These are phyloP conservation scores for Tripidium arundinaceum DNA, from an alignment of 202 grass and related monocot genomes.

Conservation along the genomic window DNA sequence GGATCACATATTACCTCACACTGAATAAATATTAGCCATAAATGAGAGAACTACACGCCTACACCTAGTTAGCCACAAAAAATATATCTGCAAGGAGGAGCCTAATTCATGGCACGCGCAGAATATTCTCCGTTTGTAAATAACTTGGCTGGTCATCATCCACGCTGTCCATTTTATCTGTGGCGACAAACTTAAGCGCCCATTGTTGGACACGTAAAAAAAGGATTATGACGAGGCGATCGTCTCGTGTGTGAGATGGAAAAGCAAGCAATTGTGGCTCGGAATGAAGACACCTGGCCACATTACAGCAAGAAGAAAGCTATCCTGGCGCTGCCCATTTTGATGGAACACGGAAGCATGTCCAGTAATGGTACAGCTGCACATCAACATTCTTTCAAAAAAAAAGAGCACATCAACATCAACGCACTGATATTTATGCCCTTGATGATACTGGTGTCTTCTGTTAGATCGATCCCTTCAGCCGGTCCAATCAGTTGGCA, in stretches of 20 bases:
- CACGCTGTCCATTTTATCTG: slow-evolving; percentile 33
- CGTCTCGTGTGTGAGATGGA: background rate
- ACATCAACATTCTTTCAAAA: background rate
- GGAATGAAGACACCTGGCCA: slow-evolving; percentile 30
- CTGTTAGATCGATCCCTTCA: slow-evolving; percentile 24
- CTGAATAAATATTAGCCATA: no score
- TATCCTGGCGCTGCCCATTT: slow-evolving; percentile 42
- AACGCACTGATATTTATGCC: slow-evolving; percentile 32
- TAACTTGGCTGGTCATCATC: slow-evolving; percentile 26
- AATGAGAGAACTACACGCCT: no score
- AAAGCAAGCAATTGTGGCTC: slow-evolving; percentile 34
- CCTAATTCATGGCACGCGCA: background rate
- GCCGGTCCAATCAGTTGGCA: background rate
- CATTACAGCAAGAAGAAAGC: slow-evolving; percentile 35
- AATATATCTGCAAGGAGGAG: background rate
- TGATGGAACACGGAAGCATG: background rate
- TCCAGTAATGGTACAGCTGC: background rate
- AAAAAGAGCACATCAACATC: slow-evolving; percentile 16
- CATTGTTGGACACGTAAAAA: background rate
- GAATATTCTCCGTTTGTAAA: background rate
- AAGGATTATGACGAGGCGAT: background rate
- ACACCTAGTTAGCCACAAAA: background rate
- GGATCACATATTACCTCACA: background rate
- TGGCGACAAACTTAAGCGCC: background rate
- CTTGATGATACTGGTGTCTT: background rate